Percentiles rank a stretch among this genome's conserved stretches.
Conservation (phyloP, 164 flowering plant genomes). For the Chloranthus sessilifolius region DNA sequence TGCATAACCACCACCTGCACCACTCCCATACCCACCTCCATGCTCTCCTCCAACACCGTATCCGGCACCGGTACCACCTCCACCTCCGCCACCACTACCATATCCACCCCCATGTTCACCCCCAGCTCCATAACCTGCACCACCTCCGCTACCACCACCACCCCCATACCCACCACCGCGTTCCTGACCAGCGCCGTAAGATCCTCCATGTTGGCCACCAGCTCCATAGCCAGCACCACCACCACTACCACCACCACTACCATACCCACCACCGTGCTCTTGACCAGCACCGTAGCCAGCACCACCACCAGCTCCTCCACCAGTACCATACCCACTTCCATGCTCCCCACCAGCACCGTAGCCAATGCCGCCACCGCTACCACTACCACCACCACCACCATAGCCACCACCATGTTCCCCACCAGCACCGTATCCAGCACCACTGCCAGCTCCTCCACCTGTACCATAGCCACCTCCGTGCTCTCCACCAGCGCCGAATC, state of each 20-base stretch:
- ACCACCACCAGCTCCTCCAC: constrained; percentile 23
- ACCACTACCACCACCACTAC: constrained; percentile 16
- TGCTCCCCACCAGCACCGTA: constrained; percentile 18
- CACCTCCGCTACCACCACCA: background rate
- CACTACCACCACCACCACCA: constrained; percentile 7
- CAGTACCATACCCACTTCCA: constrained; percentile 20
- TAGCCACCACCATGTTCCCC: background rate
- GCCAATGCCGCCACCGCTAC: constrained; percentile 10
- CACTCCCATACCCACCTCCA: background rate
- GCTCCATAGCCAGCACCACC: constrained; percentile 26
- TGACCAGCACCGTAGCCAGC: constrained; percentile 22
- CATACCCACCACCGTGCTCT: constrained; percentile 24
- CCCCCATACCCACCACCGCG: background rate
- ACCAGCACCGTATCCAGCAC: constrained; percentile 3
- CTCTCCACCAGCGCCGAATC: background rate
- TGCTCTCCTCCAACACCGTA: background rate
- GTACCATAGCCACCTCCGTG: constrained; percentile 4
- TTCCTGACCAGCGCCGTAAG: background rate
- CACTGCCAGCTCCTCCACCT: background rate
- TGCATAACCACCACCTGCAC: constrained; percentile 5
- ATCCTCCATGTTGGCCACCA: constrained; percentile 3
- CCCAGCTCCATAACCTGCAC: background rate
- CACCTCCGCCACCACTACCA: background rate
- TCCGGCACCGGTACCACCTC: background rate
- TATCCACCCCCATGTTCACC: background rate